Evolutionary conservation across 176 grass and related monocot genomes (phyloP).

Genomic region (Oryza glaberrima): DNA sequence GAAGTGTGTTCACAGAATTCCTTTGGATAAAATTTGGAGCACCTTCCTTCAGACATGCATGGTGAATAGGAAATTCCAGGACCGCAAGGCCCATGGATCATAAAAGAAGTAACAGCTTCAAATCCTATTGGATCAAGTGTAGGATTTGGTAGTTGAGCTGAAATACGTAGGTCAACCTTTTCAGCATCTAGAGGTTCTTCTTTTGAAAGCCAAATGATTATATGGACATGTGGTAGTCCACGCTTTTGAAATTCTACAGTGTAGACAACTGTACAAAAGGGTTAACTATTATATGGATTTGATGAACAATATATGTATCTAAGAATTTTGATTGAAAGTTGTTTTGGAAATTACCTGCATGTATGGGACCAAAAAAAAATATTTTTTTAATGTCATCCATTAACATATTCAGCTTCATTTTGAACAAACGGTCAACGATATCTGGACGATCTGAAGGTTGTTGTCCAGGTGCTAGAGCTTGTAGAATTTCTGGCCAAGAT

Average conservation of each 20-base stretch:
- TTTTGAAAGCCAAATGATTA: not conserved
- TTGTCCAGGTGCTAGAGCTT: too few relatives aligned
- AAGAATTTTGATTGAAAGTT: too few relatives aligned
- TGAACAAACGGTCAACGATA: too few relatives aligned
- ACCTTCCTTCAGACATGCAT: too few relatives aligned
- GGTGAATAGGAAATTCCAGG: not conserved
- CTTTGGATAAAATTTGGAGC: too few relatives aligned
- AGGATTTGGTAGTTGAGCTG: not conserved
- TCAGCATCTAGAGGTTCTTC: not conserved
- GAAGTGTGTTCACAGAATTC: too few relatives aligned
- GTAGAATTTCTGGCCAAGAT: too few relatives aligned
- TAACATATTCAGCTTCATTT: too few relatives aligned
- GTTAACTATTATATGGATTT: too few relatives aligned
- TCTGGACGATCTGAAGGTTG: too few relatives aligned
- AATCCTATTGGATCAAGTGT: not conserved
- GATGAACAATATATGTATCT: too few relatives aligned
- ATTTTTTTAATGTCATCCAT: too few relatives aligned
- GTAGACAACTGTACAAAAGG: not conserved
- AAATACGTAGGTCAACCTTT: not conserved
- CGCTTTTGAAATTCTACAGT: not conserved
- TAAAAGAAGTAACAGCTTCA: not conserved
- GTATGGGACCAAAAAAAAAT: not conserved
- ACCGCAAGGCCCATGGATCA: conserved; percentile 12
- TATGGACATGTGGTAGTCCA: not conserved
- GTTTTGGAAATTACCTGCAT: not conserved